phyloP scores from a whole-genome alignment of 2,329 filamentous ascomycete genomes.

The Ophiocordyceps camponoti-leonardi region DNA sequence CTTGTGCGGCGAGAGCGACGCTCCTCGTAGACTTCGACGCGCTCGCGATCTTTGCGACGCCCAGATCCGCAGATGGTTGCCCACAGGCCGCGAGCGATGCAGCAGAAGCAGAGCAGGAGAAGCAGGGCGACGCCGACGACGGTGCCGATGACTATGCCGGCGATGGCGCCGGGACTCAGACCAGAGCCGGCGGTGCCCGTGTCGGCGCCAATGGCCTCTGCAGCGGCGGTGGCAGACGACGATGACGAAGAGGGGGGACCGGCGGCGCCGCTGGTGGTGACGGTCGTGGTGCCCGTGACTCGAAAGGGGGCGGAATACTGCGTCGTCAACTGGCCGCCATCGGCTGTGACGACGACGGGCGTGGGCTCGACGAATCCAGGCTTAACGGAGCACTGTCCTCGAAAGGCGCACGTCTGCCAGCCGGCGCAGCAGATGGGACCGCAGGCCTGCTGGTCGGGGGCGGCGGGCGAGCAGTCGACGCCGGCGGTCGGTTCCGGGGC shows the following conservation, averaged over 20 bases:
- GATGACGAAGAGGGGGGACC: constrained; percentile 31
- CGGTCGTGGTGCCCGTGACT: constrained; percentile 37
- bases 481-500: constrained; percentile 26
- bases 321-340: constrained; percentile 30
- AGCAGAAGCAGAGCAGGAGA: constrained; percentile 58
- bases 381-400: constrained; percentile 40
- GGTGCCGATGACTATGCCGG: constrained; percentile 63
- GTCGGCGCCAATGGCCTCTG: constrained; percentile 17
- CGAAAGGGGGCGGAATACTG: constrained; percentile 33
- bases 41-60: constrained; percentile 40
- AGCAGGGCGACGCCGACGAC: constrained; percentile 51
- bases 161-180: constrained; percentile 58
- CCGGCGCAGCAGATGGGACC: constrained; percentile 53
- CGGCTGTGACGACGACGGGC: constrained; percentile 25
- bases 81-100: constrained; percentile 46
- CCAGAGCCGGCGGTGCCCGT: constrained; percentile 21
- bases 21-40: constrained; percentile 46
- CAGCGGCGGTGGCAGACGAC: constrained; percentile 31
- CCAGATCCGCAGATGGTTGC: constrained; percentile 26
- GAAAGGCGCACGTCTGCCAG: constrained; percentile 47
- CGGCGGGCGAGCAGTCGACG: constrained; percentile 30
- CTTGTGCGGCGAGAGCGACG: constrained; percentile 34
- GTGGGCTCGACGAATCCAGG: constrained; percentile 25
- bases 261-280: constrained; percentile 30
- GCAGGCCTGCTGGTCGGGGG: constrained; percentile 42